Conservation (phyloP, 2,329 filamentous ascomycete genomes). For the Aspergillus candidus region DNA sequence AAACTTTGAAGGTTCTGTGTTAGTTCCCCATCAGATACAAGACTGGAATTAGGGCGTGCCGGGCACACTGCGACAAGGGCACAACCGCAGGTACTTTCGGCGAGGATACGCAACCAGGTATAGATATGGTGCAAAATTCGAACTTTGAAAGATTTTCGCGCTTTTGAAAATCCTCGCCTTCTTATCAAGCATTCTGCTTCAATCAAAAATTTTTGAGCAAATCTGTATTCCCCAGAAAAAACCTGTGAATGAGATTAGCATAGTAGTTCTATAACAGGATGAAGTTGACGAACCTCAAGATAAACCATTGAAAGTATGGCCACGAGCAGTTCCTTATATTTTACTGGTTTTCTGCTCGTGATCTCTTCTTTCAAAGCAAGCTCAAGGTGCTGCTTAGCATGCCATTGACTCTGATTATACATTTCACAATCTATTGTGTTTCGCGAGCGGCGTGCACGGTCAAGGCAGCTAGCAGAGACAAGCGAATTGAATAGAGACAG, state of each 20-base stretch:
- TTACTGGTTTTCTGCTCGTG: slow-evolving; percentile 10
- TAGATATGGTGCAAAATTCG: slow-evolving; percentile 29
- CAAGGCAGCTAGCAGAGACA: slow-evolving; percentile 13
- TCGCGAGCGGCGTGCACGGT: slow-evolving; percentile 5
- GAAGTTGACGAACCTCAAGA: slow-evolving; percentile 14
- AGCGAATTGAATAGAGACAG: slow-evolving; percentile 16
- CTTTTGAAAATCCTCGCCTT: slow-evolving; percentile 22
- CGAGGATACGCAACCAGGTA: slow-evolving; percentile 25
- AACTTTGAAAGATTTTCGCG: slow-evolving; percentile 22
- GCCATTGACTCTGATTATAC: slow-evolving; percentile 5
- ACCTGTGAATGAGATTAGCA: slow-evolving; percentile 1
- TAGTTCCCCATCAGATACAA: slow-evolving; percentile 11
- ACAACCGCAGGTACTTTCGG: slow-evolving; percentile 19
- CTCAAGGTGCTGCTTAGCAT: slow-evolving; percentile 14
- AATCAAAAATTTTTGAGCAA: slow-evolving; percentile 23
- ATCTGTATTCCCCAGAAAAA: slow-evolving; percentile 8
- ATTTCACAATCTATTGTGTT: too few species aligned
- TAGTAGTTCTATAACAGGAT: not conserved
- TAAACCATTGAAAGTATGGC: slow-evolving; percentile 17
- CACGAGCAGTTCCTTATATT: slow-evolving; percentile 27
- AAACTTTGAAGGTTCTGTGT: slow-evolving; percentile 24
- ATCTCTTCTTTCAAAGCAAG: slow-evolving; percentile 15
- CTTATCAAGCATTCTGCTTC: slow-evolving; percentile 27
- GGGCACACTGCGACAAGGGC: slow-evolving; percentile 10
- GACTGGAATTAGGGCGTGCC: slow-evolving; percentile 3